Base-by-base conservation (phyloP, 352 stramenopile genomes). In the Globisporangium emineosum region DNA sequence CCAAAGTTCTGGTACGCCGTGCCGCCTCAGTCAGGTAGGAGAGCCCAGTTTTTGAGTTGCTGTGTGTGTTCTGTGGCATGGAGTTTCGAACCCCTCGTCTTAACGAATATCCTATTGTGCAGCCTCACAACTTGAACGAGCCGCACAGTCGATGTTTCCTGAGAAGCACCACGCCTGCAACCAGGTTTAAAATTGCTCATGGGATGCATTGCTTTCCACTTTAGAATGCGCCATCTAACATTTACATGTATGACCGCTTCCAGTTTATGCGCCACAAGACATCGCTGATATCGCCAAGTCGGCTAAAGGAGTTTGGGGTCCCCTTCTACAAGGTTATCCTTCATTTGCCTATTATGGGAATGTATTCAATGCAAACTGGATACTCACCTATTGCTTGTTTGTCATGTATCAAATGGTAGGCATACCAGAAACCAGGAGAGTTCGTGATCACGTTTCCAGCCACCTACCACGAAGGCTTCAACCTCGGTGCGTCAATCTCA, bases 231-330 rank as follows among this genome's bases (percentile, higher is more conserved):
- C 15, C n/a, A 30, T 7, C 3, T 32, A 25, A 8, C n/a, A n/a
- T n/a, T n/a, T n/a, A n/a, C n/a, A n/a, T n/a, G n/a, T n/a, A n/a
- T n/a, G n/a, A n/a, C n/a, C n/a, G 21, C 3, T 19, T 29, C 5
- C 49, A 98, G 79, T 97, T 97, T 71, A 75, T 98, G 65, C 89
- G 93, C 0, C 93, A 98, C 79, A 98, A 98, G 66, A 98, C 91
- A 21, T 96, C 83, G 9, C 71, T 98, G 50, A 88, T 98, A 47
- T 96, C 90, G 2, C 92, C 92, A 2, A 67, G 76, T 15, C 71
- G 86, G 13, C 78, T 98, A 8, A 79, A 86, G 61, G 79, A 94
- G 58, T 92, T 92, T 58, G 79, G 84, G 5, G 86, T 98, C 3
- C 87, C 84, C 8, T 97, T 85, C 55, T 86, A 83, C 57, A 91